Evolutionary conservation across 2,329 filamentous ascomycete genomes (phyloP).

Genomic region (Biscogniauxia mediterranea): DNA sequence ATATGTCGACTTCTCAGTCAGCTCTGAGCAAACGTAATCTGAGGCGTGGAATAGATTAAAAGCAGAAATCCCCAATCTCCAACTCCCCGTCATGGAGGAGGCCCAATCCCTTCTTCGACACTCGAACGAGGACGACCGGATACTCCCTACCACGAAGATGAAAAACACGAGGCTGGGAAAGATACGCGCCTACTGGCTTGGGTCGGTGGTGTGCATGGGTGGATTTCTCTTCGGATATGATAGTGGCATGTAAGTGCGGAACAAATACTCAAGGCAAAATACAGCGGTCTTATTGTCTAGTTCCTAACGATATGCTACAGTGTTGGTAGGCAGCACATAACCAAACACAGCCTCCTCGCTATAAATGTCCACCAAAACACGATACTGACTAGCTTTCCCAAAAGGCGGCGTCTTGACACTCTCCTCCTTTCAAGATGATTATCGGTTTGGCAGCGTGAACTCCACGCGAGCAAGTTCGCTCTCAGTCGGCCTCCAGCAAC

Average conservation of each 20-base stretch:
- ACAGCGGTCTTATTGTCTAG: not conserved
- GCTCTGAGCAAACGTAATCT: not conserved
- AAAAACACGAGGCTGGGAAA: constrained; percentile 34
- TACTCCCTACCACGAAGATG: constrained; percentile 15
- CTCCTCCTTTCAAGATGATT: constrained; percentile 30
- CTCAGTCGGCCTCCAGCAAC: constrained; percentile 32
- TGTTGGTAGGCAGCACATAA: constrained; percentile 22
- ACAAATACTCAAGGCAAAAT: not conserved
- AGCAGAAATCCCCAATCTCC: not conserved
- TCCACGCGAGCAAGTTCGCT: constrained; percentile 31
- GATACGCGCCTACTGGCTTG: constrained; percentile 50
- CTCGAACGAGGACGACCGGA: constrained; percentile 6
- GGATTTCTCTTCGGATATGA: constrained; percentile 48
- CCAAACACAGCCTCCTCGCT: not conserved
- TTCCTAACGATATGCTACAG: constrained; percentile 19
- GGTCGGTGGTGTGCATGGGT: constrained; percentile 49
- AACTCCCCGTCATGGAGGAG: constrained; percentile 16
- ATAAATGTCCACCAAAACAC: not conserved
- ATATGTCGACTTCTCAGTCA: not conserved
- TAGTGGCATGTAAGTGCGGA: constrained; percentile 36
- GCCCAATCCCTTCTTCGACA: constrained; percentile 15
- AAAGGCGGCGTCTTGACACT: constrained; percentile 34
- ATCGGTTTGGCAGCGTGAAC: constrained; percentile 22
- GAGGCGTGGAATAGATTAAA: not conserved
- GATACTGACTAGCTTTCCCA: constrained; percentile 7